A percentile compares a stretch with the other conserved stretches of the same genome.
These are phyloP conservation scores for Lachancea meyersii DNA, from an alignment of 805 yeast species.

Conservation along the genomic window DNA sequence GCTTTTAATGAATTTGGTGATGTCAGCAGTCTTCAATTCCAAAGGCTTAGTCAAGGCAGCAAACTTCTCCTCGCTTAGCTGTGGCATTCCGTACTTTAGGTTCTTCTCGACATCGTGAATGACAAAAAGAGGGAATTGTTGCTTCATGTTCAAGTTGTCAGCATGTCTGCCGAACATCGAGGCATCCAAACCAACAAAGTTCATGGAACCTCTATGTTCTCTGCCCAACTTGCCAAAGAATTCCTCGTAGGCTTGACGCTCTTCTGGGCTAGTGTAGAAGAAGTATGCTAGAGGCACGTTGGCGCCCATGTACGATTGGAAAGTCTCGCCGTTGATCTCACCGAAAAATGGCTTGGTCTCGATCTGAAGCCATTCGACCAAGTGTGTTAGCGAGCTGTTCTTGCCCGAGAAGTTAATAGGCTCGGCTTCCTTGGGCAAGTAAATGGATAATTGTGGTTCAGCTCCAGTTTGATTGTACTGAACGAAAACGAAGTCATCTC, in stretches of 20 bases:
- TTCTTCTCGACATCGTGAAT: slow-evolving; percentile 67
- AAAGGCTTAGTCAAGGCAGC: slow-evolving; percentile 18
- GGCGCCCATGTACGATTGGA: slow-evolving; percentile 63
- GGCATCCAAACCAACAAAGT: slow-evolving; percentile 87
- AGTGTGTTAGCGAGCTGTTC: slow-evolving; percentile 14
- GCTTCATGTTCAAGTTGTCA: slow-evolving; percentile 72
- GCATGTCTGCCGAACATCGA: slow-evolving; percentile 78
- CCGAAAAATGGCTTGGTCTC: slow-evolving; percentile 82
- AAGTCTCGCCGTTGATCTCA: slow-evolving; percentile 77
- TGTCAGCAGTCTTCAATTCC: slow-evolving; percentile 45
- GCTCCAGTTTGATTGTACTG: slow-evolving; percentile 35
- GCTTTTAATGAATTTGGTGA: slow-evolving; percentile 56
- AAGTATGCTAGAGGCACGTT: slow-evolving; percentile 80
- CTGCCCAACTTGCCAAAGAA: slow-evolving; percentile 60
- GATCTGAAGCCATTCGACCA: slow-evolving; percentile 33
- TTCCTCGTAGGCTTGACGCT: slow-evolving; percentile 50
- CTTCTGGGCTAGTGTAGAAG: slow-evolving; percentile 67
- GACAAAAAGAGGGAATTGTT: slow-evolving; percentile 83
- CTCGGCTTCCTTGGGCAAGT: slow-evolving; percentile 28
- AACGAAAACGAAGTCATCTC: slow-evolving; percentile 60
- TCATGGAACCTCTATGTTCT: slow-evolving; percentile 69
- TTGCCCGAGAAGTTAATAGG: slow-evolving; percentile 32
- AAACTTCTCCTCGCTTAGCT: slow-evolving; percentile 36
- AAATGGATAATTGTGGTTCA: slow-evolving; percentile 32
- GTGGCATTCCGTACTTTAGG: slow-evolving; percentile 73